Evolutionary conservation across 2,329 filamentous ascomycete genomes (phyloP).

Genomic region (Fusarium circinatum): DNA sequence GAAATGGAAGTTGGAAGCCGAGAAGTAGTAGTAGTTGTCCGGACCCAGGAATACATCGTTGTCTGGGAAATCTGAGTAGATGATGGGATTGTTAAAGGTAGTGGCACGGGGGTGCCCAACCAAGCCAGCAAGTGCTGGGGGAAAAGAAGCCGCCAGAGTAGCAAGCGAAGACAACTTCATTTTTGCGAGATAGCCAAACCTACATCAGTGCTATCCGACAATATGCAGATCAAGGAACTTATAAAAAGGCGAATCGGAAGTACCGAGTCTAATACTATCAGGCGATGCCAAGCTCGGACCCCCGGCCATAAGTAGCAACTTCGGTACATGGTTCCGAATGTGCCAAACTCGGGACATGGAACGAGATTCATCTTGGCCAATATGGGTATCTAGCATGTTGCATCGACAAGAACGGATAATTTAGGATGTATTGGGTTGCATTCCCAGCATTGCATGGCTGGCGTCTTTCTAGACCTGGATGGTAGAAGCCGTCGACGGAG

Average conservation of each 20-base stretch:
- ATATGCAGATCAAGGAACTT: background rate
- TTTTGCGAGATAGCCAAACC: rapidly evolving
- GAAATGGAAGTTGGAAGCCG: slow-evolving; percentile 66
- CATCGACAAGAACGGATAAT: background rate
- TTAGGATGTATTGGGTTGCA: background rate
- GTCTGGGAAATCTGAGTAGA: slow-evolving; percentile 66
- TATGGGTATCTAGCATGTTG: background rate
- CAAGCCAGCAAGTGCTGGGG: background rate
- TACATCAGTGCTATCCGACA: rapidly evolving
- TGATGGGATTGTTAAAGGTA: slow-evolving; percentile 56
- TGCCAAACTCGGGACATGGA: slow-evolving; percentile 1
- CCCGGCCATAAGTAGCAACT: slow-evolving; percentile 11
- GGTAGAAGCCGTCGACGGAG: background rate
- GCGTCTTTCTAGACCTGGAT: background rate
- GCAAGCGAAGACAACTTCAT: background rate
- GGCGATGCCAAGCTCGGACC: background rate
- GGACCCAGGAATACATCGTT: slow-evolving; percentile 63
- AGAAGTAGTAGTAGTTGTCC: slow-evolving; percentile 64
- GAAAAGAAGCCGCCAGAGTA: background rate
- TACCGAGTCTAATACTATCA: background rate
- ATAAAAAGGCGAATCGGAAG: background rate
- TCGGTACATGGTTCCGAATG: slow-evolving; percentile 2
- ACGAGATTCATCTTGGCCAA: background rate
- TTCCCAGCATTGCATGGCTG: background rate
- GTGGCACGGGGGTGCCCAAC: background rate